A percentile compares a stretch with the other conserved stretches of the same genome.
Evolutionary conservation across 352 stramenopile species (phyloP).

Genomic region (Phytopythium montanum): DNA sequence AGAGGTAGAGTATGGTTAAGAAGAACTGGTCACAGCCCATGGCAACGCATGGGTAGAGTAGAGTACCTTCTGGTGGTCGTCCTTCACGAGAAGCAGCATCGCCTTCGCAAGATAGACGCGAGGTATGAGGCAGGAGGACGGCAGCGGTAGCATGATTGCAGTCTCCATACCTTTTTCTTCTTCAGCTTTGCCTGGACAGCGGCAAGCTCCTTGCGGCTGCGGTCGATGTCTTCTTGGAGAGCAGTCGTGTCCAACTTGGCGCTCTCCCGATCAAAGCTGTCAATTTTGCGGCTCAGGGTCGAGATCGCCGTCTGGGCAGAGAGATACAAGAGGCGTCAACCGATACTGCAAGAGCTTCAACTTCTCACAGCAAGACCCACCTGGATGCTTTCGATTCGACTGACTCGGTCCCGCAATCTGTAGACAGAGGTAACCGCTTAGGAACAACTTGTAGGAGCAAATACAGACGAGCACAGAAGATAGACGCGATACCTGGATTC

Average conservation of each 20-base stretch:
- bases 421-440: background rate
- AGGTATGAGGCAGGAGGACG: background rate
- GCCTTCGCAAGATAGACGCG: background rate
- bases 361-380: background rate
- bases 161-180: background rate
- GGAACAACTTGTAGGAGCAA: background rate
- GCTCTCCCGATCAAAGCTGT: conserved; percentile 2
- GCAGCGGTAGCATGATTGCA: background rate
- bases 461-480: too few species aligned
- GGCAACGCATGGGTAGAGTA: background rate
- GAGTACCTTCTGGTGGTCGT: background rate
- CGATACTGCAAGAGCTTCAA: background rate
- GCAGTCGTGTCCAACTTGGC: background rate
- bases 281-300: conserved; percentile 1
- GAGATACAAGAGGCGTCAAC: background rate
- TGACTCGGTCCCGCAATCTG: background rate
- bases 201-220: background rate
- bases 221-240: conserved; percentile 3
- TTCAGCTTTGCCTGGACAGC: background rate
- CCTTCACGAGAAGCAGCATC: background rate
- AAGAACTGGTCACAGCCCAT: too few species aligned
- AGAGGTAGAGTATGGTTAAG: background rate
- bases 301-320: background rate
- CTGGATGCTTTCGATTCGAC: background rate
- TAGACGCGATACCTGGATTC: background rate